A percentile compares a stretch with the other conserved stretches of the same genome.
phyloP scores from a whole-genome alignment of 805 yeast genomes.

The Kregervanrija fluxuum region DNA sequence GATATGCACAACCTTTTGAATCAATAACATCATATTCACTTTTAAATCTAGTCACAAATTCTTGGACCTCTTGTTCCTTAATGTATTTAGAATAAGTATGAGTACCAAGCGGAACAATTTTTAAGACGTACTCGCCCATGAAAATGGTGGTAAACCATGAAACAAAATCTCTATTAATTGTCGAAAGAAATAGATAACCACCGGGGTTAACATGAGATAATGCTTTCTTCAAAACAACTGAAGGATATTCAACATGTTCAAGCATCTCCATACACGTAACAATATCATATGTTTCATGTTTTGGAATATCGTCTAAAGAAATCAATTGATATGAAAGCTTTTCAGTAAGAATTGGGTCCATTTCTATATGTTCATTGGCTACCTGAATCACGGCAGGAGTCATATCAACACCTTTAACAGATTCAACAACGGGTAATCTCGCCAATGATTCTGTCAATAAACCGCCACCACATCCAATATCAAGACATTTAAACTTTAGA shows the following conservation, averaged over 20 bases:
- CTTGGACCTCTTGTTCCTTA: conserved; percentile 60
- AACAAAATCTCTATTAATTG: conserved; percentile 81
- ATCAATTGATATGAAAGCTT: conserved; percentile 49
- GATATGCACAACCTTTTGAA: conserved; percentile 71
- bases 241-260: conserved; percentile 88
- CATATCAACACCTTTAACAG: conserved; percentile 79
- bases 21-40: conserved; percentile 50
- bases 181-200: conserved; percentile 81
- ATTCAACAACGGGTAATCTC: conserved; percentile 51
- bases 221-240: conserved; percentile 63
- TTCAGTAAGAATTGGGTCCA: conserved; percentile 55
- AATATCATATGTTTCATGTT: conserved; percentile 52
- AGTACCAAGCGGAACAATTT: conserved; percentile 87
- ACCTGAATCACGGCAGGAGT: conserved; percentile 76
- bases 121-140: conserved; percentile 74
- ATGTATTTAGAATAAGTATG: conserved; percentile 85
- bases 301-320: conserved; percentile 52
- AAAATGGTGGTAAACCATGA: conserved; percentile 92
- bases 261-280: conserved; percentile 91
- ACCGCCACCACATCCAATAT: conserved; percentile 99
- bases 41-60: conserved; percentile 47
- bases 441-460: conserved; percentile 83
- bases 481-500: conserved; percentile 52
- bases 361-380: conserved; percentile 58
- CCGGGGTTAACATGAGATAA: conserved; percentile 64